phyloP scores from a whole-genome alignment of 2,329 filamentous ascomycete genomes.

The Fusarium virguliforme region DNA sequence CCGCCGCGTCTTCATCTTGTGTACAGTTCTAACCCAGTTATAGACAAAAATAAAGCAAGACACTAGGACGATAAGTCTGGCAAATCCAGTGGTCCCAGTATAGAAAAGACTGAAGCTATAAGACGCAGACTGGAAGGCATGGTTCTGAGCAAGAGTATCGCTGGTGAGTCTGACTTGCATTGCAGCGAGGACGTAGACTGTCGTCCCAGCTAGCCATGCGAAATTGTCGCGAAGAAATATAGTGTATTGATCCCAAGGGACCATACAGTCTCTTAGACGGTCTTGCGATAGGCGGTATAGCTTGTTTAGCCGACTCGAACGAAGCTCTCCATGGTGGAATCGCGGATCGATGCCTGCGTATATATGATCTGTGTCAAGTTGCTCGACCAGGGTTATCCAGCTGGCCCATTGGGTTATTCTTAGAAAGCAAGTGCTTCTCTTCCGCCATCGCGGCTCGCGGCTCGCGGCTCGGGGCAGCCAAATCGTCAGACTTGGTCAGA shows the following conservation, averaged over 20 bases:
- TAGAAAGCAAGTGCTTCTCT: constrained; percentile 55
- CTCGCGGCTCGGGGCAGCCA: no score
- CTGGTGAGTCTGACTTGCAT: constrained; percentile 66
- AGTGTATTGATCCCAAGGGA: constrained; percentile 55
- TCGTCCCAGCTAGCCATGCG: constrained; percentile 57
- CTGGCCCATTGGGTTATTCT: constrained; percentile 53
- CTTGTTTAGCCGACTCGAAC: constrained; percentile 58
- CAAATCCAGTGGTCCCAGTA: constrained; percentile 59
- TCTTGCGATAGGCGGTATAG: constrained; percentile 56
- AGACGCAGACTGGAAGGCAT: constrained; percentile 60
- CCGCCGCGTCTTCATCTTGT: no score
- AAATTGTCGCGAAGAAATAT: constrained; percentile 64
- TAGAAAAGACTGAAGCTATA: constrained; percentile 67
- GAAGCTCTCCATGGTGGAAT: constrained; percentile 60
- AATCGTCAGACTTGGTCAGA: no score
- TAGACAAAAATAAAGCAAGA: no score
- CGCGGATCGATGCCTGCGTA: constrained; percentile 52
- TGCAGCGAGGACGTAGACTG: constrained; percentile 64
- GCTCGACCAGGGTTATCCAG: constrained; percentile 53
- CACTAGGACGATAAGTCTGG: constrained; percentile 43
- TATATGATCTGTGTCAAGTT: constrained; percentile 51
- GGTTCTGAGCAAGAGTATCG: constrained; percentile 52
- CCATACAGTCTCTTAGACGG: constrained; percentile 47
- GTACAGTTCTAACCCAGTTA: no score
- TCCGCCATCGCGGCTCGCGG: no score